phyloP scores from a whole-genome alignment of 768 basidiomycete genomes.

The Coprinopsis cinerea region DNA sequence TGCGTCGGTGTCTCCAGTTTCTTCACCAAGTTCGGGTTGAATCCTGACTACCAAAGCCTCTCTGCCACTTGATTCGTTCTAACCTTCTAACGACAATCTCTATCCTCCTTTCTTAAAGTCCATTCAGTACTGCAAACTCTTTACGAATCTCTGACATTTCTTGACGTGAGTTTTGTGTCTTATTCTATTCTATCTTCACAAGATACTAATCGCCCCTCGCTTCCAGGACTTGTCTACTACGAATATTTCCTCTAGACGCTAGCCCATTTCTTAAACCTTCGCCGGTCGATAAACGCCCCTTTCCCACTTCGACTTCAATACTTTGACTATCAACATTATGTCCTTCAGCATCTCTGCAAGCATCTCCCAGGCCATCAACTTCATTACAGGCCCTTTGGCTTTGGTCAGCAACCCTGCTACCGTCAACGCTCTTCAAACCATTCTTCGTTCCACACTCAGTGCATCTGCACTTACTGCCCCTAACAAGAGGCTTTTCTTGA shows the following conservation, averaged over 20 bases:
- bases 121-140: too few relatives aligned
- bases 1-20: background rate
- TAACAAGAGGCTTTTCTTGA: slow-evolving; percentile 20
- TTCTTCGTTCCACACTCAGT: slow-evolving; percentile 27
- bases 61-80: slow-evolving; percentile 1
- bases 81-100: background rate
- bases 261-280: slow-evolving; percentile 1
- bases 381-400: slow-evolving; percentile 32
- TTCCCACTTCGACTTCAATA: too few relatives aligned
- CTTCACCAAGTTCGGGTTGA: slow-evolving; percentile 8
- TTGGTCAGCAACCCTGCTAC: slow-evolving; percentile 18
- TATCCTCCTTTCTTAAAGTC: background rate
- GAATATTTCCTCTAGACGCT: background rate
- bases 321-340: too few relatives aligned
- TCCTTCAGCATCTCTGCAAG: slow-evolving; percentile 16
- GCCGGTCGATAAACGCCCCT: too few relatives aligned
- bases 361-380: slow-evolving; percentile 27
- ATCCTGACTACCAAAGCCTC: slow-evolving; percentile 6
- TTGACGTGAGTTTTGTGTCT: slow-evolving; percentile 3
- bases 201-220: background rate
- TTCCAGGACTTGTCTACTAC: slow-evolving; percentile 1
- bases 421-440: slow-evolving; percentile 21
- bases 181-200: background rate
- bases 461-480: slow-evolving; percentile 15
- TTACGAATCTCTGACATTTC: slow-evolving; percentile 4